A percentile compares a stretch with the other conserved stretches of the same genome.
These are phyloP conservation scores for Aspergillus baeticus DNA, from an alignment of 495 filamentous ascomycete species.

Conservation along the genomic window DNA sequence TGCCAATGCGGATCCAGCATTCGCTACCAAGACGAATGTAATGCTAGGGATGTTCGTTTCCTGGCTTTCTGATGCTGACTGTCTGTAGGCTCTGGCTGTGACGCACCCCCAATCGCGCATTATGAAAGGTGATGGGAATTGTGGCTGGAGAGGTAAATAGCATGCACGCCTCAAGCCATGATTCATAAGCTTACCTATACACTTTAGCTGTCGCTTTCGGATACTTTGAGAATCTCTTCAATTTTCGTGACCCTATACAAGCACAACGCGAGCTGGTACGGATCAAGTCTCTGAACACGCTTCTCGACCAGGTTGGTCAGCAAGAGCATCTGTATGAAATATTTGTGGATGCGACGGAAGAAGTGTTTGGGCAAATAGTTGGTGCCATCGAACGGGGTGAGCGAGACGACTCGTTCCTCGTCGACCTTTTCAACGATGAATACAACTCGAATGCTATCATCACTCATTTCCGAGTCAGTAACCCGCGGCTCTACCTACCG, in stretches of 20 bases:
- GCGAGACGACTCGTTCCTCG: constrained; percentile 60
- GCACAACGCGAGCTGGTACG: constrained; percentile 68
- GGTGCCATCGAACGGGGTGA: constrained; percentile 49
- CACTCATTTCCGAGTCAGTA: constrained; percentile 63
- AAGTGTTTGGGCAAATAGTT: constrained; percentile 59
- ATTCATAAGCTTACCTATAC: constrained; percentile 16
- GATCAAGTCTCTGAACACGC: constrained; percentile 66
- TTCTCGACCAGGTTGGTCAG: constrained; percentile 70
- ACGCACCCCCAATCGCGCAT: constrained; percentile 87
- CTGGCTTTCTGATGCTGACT: constrained; percentile 18
- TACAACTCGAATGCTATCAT: constrained; percentile 70
- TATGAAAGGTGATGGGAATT: constrained; percentile 91
- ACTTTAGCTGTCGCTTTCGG: constrained; percentile 82
- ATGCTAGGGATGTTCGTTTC: constrained; percentile 25
- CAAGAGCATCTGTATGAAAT: constrained; percentile 71
- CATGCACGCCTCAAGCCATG: constrained; percentile 19
- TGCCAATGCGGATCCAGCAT: constrained; percentile 83
- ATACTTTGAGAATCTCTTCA: constrained; percentile 84
- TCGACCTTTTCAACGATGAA: constrained; percentile 73
- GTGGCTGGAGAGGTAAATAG: constrained; percentile 88
- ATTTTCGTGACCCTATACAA: constrained; percentile 58
- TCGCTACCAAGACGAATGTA: constrained; percentile 84
- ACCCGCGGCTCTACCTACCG: not conserved
- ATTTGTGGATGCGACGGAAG: constrained; percentile 73
- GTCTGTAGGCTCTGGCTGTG: constrained; percentile 66